phyloP scores from a whole-genome alignment of 768 basidiomycete species.

The Pleurotus sapidus region DNA sequence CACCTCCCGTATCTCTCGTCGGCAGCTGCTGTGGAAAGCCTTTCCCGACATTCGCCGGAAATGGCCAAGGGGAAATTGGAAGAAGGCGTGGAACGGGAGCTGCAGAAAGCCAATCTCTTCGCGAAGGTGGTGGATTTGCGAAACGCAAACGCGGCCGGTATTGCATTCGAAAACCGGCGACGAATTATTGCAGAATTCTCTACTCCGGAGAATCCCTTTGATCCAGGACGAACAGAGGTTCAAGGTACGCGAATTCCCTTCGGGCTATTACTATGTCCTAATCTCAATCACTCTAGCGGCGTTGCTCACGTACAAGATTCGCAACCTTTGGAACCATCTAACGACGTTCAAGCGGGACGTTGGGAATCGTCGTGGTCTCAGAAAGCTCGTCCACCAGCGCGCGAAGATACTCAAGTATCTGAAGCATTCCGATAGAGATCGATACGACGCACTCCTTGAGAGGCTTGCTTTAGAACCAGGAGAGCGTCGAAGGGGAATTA shows the following conservation, averaged over 20 bases:
- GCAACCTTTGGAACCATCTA: slow-evolving; percentile 77
- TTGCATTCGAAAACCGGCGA: slow-evolving; percentile 82
- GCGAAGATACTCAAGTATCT: slow-evolving; percentile 83
- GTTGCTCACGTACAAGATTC: slow-evolving; percentile 81
- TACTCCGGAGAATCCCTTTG: slow-evolving; percentile 56
- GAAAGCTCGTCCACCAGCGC: slow-evolving; percentile 76
- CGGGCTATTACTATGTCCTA: no score
- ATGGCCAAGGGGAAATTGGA: slow-evolving; percentile 16
- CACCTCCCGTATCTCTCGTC: slow-evolving; percentile 57
- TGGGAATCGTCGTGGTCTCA: slow-evolving; percentile 72
- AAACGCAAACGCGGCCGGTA: slow-evolving; percentile 85
- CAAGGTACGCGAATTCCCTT: slow-evolving; percentile 59
- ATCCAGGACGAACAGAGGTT: slow-evolving; percentile 84
- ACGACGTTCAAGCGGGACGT: slow-evolving; percentile 68
- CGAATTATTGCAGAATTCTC: slow-evolving; percentile 83
- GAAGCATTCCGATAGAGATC: slow-evolving; percentile 54
- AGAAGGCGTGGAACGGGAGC: slow-evolving; percentile 29
- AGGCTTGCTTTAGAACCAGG: slow-evolving; percentile 75
- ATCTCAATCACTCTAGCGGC: slow-evolving; percentile 53
- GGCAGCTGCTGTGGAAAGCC: slow-evolving; percentile 16
- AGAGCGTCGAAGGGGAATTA: slow-evolving; percentile 88
- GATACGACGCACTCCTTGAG: slow-evolving; percentile 72
- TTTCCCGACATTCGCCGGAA: slow-evolving; percentile 11
- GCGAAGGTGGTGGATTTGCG: slow-evolving; percentile 76
- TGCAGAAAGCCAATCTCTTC: slow-evolving; percentile 51